Base-by-base conservation (phyloP, 345 rosid genomes). In the Gossypium sturtianum region DNA sequence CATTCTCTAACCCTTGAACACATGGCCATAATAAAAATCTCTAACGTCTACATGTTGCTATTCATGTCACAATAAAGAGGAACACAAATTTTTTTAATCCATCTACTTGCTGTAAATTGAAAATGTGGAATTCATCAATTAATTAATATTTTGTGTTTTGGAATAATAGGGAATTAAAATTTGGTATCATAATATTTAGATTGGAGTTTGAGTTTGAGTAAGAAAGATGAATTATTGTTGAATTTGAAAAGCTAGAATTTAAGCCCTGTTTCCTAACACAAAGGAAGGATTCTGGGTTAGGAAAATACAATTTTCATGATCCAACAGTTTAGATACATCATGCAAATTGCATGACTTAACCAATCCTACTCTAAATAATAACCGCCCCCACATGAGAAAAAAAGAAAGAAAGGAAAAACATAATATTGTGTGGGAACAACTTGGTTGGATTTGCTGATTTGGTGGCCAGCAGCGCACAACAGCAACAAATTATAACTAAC, bases 391-490 rank as follows among this genome's bases (percentile, higher is more conserved):
- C 34, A 27, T 29, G 1, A 22, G 22, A 22, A 22, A 22, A 1
- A 23, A 23, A 23, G 1, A 23, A 23, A 23, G 23, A 23, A 23
- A 23, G 23, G 23, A 0, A 23, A 23, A 23, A 23, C 23, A 23
- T 23, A 23, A 23, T 23, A 51, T 51, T 15, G 54, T 51, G 54
- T 51, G 54, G 54, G 54, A 15, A 16, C 54, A 17, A 51, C 66
- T 22, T 66, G 64, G 73, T 71, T 74, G 75, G 73, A 76, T 85
- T 34, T 34, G 41, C 41, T 34, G 41, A 34, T 34, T 82, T 69
- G 86, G 82, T 80, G 80, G 77, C 84, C 86, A 56, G 78, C 74
- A 44, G 54, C 75, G 62, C 60, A 76, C 52, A 47, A 1, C 15
- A 11, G 2, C 7, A 5, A 1, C 7, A 53, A 7, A 19, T 11